Conservation (phyloP, 2,329 filamentous ascomycete genomes). For the Colletotrichum sansevieriae region DNA sequence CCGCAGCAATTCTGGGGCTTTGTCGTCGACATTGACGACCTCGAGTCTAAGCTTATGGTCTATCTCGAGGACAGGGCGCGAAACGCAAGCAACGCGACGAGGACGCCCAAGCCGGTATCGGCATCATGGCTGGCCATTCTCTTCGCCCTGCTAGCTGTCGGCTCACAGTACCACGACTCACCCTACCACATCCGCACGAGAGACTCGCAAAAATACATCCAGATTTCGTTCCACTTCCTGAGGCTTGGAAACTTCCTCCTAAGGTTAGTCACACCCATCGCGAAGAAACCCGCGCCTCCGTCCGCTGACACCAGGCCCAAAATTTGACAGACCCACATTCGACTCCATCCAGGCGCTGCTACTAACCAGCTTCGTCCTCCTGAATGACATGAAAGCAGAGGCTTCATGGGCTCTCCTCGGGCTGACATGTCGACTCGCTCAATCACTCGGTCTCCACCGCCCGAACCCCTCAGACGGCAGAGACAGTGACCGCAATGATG, state of each 20-base stretch:
- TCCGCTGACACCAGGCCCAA: constrained; percentile 29
- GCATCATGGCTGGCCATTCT: constrained; percentile 76
- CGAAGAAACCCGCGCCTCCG: not conserved
- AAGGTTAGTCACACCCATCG: constrained; percentile 54
- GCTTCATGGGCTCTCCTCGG: constrained; percentile 76
- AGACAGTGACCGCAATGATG: constrained; percentile 58
- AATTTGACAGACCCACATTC: constrained; percentile 65
- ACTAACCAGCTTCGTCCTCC: constrained; percentile 72
- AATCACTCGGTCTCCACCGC: constrained; percentile 73
- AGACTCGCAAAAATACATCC: constrained; percentile 72
- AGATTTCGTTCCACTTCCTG: constrained; percentile 75
- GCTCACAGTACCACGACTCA: constrained; percentile 75
- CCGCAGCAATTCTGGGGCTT: constrained; percentile 78
- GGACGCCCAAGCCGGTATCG: constrained; percentile 65
- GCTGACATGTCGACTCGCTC: constrained; percentile 73
- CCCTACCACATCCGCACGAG: constrained; percentile 71
- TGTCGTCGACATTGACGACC: constrained; percentile 74
- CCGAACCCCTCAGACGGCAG: constrained; percentile 58
- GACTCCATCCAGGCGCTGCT: constrained; percentile 75
- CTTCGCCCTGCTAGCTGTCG: constrained; percentile 74
- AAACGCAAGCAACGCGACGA: constrained; percentile 61
- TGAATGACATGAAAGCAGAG: constrained; percentile 79
- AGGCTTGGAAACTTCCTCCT: constrained; percentile 74
- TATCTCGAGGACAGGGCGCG: constrained; percentile 75
- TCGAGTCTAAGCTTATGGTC: constrained; percentile 74